These are phyloP conservation scores for Calocybe indica DNA, from an alignment of 768 basidiomycete species.

Conservation along the genomic window DNA sequence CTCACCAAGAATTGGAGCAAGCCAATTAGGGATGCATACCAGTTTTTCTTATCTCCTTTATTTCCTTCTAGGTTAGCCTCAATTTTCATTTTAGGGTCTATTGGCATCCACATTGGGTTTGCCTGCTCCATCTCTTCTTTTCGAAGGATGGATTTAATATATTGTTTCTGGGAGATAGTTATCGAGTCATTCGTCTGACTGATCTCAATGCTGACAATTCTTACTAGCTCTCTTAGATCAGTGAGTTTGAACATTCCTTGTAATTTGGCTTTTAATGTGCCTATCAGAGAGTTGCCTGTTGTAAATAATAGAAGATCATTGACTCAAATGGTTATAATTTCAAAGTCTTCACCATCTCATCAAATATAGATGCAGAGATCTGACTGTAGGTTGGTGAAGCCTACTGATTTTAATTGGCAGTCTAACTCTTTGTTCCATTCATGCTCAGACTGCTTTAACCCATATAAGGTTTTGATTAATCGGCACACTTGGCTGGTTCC, in stretches of 20 bases:
- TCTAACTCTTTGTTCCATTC: slow-evolving; percentile 21
- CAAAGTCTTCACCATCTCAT: background rate
- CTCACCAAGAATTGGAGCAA: background rate
- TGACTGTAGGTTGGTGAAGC: slow-evolving; percentile 4
- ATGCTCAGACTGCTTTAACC: slow-evolving; percentile 25
- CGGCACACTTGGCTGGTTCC: slow-evolving; percentile 15
- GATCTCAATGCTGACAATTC: slow-evolving; percentile 27
- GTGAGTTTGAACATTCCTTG: slow-evolving; percentile 20
- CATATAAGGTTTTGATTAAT: slow-evolving; percentile 28
- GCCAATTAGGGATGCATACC: too few species aligned
- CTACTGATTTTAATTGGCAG: slow-evolving; percentile 4
- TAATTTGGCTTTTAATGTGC: slow-evolving; percentile 15
- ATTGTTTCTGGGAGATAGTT: too few species aligned
- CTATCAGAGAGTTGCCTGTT: slow-evolving; percentile 6
- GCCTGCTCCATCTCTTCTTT: slow-evolving; percentile 15
- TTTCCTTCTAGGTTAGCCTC: slow-evolving; percentile 1
- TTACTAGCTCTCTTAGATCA: slow-evolving; percentile 18
- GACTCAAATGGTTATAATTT: slow-evolving; percentile 21
- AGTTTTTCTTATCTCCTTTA: background rate
- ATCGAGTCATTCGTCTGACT: slow-evolving; percentile 13
- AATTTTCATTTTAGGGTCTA: slow-evolving; percentile 17
- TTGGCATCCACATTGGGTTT: slow-evolving; percentile 16
- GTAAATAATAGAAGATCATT: slow-evolving; percentile 27
- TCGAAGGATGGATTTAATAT: slow-evolving; percentile 17
- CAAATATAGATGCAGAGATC: background rate